Conservation (phyloP, 495 filamentous ascomycete species). For the Thermothielavioides terrestris region DNA sequence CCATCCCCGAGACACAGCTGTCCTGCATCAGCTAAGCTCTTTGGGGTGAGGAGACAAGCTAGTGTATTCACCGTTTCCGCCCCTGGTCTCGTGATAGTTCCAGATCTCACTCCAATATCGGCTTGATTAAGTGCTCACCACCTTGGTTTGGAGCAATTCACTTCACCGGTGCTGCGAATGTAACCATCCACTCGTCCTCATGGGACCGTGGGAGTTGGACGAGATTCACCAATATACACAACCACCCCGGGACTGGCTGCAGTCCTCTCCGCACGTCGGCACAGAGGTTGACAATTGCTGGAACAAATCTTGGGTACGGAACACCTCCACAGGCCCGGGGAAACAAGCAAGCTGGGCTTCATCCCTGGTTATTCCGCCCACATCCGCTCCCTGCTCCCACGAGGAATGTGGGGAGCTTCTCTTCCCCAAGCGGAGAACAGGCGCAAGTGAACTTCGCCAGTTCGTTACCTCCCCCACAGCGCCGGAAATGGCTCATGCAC, state of each 20-base stretch:
- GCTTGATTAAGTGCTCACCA: conserved; percentile 8
- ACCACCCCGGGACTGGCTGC: neutral
- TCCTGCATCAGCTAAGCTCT: conserved; percentile 3
- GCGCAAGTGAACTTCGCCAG: no score
- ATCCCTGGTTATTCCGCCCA: neutral
- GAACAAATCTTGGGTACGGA: no score
- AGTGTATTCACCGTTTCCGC: neutral
- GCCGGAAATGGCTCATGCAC: neutral
- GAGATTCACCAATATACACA: neutral
- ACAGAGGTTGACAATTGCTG: neutral
- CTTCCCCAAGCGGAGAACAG: no score
- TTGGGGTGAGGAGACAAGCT: neutral
- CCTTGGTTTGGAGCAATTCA: neutral
- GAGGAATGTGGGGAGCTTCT: conserved; percentile 4
- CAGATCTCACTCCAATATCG: conserved; percentile 13
- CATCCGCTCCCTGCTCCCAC: conserved; percentile 7
- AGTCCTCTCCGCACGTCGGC: neutral
- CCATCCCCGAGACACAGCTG: conserved; percentile 6
- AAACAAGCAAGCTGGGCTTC: no score
- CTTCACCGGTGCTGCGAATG: conserved; percentile 16
- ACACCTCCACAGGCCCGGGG: no score
- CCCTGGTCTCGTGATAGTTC: conserved; percentile 9
- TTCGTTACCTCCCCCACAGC: no score
- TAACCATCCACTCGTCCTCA: conserved; percentile 8
- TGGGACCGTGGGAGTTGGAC: conserved; percentile 4